These are phyloP conservation scores for Colletotrichum destructivum DNA, from an alignment of 2,329 filamentous ascomycete species.

Conservation along the genomic window DNA sequence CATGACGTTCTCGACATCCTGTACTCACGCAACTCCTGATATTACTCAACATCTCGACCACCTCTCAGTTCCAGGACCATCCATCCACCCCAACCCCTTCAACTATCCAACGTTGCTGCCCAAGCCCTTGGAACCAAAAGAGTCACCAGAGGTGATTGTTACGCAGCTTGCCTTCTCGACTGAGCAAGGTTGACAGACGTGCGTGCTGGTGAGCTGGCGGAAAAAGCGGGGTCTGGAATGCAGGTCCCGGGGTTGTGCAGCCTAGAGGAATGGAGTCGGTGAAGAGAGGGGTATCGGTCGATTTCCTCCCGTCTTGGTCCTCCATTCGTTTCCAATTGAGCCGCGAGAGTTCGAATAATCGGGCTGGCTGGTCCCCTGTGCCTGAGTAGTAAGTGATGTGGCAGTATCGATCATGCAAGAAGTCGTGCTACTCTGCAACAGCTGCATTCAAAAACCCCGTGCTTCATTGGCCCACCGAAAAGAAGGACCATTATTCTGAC, in stretches of 20 bases:
- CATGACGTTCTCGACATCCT: background rate
- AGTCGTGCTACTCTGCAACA: background rate
- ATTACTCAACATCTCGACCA: slow-evolving; percentile 1
- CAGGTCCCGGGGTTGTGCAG: slow-evolving; percentile 1
- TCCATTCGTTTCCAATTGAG: background rate
- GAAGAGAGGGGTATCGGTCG: background rate
- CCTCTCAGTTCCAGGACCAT: background rate
- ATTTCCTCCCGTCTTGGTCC: background rate
- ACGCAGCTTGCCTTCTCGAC: background rate
- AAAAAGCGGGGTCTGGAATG: slow-evolving; percentile 5
- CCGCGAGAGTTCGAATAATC: background rate
- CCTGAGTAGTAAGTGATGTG: background rate
- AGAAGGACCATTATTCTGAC: too few relatives aligned
- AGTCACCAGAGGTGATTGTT: background rate
- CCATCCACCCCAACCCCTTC: background rate
- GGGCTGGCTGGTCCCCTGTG: slow-evolving; percentile 4
- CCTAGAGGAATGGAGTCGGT: slow-evolving; percentile 8
- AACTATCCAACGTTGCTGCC: slow-evolving; percentile 1
- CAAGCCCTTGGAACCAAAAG: background rate
- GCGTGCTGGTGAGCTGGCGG: slow-evolving; percentile 2
- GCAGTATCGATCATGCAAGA: background rate
- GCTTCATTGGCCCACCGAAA: background rate
- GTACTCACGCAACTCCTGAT: background rate
- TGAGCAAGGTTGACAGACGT: background rate
- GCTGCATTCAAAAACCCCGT: background rate